Base-by-base conservation (phyloP, 225 moss, liverwort and hornwort species). In the Polytrichum commune region DNA sequence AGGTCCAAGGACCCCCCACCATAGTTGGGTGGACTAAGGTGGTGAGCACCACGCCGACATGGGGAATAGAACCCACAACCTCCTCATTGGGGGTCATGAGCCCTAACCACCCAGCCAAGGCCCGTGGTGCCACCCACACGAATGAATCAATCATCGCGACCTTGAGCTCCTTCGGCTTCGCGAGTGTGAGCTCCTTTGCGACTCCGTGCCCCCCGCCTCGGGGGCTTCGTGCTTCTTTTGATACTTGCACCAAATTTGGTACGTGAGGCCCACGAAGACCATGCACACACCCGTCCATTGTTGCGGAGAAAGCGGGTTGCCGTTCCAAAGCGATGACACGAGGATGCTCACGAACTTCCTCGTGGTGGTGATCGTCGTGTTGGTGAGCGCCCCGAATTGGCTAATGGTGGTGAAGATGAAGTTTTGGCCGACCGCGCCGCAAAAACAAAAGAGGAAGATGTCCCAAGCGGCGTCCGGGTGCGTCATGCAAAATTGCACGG, bases 321-420 rank as follows among this genome's bases (percentile, higher is more conserved):
- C 86, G 53, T 92, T 94, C 94, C 92, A 97, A 19, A 97, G 67
- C 1, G 92, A 90, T 8, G 94, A 97, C 29, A 94, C 92, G 6
- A 94, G 79, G 55, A 97, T 97, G 82, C 97, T 97, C 13, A 92
- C 86, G 76, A 97, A 94, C 63, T 97, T 97, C 22, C 94, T 88
- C 10, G 92, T 97, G 22, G 97, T 97, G 64, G 95, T 91, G 76
- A 96, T 88, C 56, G 94, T 94, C 16, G 97, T 97, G 77, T 90
- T 94, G n/a, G 94, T 92, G 61, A 97, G 46, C 16, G 94, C 83
- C 57, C 94, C 97, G 73, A 97, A 94, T 35, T 84, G 86, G 78
- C 89, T 92, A 73, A 97, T 97, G 71, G 97, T 97, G 76, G 92
- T 75, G 79, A 97, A 97, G 69, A 97, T 97, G 80, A 94, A 94